Evolutionary conservation across 345 rosid species (phyloP), one percentile per base, ranked within the genome.

Genomic region (Eucalyptus leucophloia): DNA sequence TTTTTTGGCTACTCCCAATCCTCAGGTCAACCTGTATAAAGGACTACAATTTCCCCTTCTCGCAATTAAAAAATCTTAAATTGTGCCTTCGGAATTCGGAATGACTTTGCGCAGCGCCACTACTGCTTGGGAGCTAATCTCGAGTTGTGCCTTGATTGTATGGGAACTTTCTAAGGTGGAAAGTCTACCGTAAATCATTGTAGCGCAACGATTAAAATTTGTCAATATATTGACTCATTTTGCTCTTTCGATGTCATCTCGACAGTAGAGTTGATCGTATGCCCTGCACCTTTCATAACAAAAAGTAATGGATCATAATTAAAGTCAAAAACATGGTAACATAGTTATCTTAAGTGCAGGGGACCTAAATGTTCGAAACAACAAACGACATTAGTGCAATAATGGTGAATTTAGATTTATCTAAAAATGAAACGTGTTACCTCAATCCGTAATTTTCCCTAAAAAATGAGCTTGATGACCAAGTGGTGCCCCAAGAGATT

Each of bases 171-270:
- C n/a, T 58, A 26, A 58, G 14, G n/a, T 11, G 0, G n/a, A 58
- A 1, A 58, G n/a, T 12, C 15, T 12, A 12, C 30, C 1, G 2
- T 19, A 53, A 53, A 19, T 2, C 0, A 8, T 19, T 19, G 23
- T 53, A 53, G 58, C 0, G 24, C 10, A 19, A 19, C 1, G 0
- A 4, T 3, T 53, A 8, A 53, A 19, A 8, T 53, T 53, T 53
- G 24, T 53, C 24, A 1, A 53, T 19, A 19, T 11, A 53, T 19
- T 19, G 9, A 53, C 26, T 0, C 0, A 8, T 19, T 53, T 19
- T 53, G 9, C 4, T 8, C 26, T 19, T 0, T 3, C 0, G 2
- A 0, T 26, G 4, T 58, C n/a, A 58, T 26, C 14, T 0, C 14
- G 7, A 11, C n/a, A 0, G 65, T 2, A 24, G 2, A 26, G 65